phyloP scores from a whole-genome alignment of 306 rosid genomes.

The Vigna reflexopilosa region DNA sequence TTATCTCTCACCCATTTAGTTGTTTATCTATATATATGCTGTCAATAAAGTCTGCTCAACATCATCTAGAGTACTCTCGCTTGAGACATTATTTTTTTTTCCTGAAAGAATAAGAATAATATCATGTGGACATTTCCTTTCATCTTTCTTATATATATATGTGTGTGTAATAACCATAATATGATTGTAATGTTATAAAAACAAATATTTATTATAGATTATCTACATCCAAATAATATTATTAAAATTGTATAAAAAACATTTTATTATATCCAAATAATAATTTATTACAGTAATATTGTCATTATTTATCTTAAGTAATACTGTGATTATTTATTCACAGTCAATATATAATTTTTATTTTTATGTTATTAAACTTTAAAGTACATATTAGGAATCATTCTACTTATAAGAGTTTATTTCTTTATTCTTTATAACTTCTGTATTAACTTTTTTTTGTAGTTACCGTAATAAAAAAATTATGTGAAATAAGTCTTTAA shows the following conservation, averaged over 20 bases:
- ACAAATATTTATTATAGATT: background rate
- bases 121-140: background rate
- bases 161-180: too few relatives aligned
- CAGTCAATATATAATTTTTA: background rate
- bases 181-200: background rate
- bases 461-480: background rate
- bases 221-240: background rate
- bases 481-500: background rate
- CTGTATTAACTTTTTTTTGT: background rate
- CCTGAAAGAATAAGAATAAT: background rate
- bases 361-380: too few relatives aligned
- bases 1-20: constrained; percentile 31
- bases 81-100: background rate
- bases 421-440: background rate
- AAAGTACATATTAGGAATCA: background rate
- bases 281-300: background rate
- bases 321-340: background rate
- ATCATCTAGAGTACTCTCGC: background rate
- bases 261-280: background rate
- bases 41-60: background rate
- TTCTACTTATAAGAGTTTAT: background rate
- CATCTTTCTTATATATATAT: background rate
- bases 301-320: background rate
- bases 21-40: constrained; percentile 1
- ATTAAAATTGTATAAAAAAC: background rate